Percentiles rank a stretch among this genome's conserved stretches.
phyloP scores from a whole-genome alignment of 2,329 filamentous ascomycete species.

The Leptographium lundbergii region DNA sequence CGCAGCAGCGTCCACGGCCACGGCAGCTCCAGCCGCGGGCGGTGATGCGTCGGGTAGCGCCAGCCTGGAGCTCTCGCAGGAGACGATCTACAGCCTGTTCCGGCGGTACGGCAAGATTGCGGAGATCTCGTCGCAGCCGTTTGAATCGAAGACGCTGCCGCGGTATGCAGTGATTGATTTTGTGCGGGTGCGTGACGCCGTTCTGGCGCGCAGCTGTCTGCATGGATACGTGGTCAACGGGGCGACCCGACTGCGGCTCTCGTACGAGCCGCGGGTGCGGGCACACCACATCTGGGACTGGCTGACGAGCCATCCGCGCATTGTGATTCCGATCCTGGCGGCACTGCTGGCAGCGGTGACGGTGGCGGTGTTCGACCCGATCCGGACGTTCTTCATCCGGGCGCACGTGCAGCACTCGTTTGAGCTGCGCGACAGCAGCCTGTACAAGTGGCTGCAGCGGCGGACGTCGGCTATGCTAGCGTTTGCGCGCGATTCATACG shows the following conservation, averaged over 20 bases:
- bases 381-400: conserved; percentile 86
- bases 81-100: conserved; percentile 77
- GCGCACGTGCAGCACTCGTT: conserved; percentile 71
- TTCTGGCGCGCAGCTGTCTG: conserved; percentile 85
- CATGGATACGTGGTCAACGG: conserved; percentile 64
- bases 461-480: conserved; percentile 55
- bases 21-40: not conserved
- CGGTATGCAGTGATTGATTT: conserved; percentile 75
- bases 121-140: conserved; percentile 71
- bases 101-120: conserved; percentile 80
- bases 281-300: conserved; percentile 74
- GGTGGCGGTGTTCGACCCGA: conserved; percentile 84
- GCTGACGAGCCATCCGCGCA: conserved; percentile 72
- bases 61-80: conserved; percentile 70
- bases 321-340: conserved; percentile 72
- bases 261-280: conserved; percentile 70
- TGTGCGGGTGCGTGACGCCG: conserved; percentile 56
- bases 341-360: conserved; percentile 73
- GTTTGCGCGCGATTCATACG: conserved; percentile 28
- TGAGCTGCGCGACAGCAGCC: conserved; percentile 56
- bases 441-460: conserved; percentile 71
- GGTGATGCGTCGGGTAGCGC: conserved; percentile 37
- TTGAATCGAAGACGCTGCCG: conserved; percentile 75
- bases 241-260: conserved; percentile 58
- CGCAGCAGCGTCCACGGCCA: not conserved